Evolutionary conservation across 202 grass and related monocot genomes (phyloP).

Genomic region (Schoenoplectus tabernaemontani): DNA sequence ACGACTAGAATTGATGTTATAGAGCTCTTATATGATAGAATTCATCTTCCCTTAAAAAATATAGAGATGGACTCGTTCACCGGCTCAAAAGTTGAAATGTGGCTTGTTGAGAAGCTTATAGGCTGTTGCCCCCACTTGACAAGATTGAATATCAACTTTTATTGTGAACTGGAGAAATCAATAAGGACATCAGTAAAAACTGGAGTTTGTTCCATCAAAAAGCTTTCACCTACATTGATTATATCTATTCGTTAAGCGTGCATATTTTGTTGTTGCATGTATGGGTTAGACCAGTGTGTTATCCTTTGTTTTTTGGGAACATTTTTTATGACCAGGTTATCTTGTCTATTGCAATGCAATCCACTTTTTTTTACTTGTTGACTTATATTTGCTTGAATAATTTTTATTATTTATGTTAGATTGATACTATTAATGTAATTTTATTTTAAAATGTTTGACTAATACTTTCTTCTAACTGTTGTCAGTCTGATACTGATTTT

Average conservation of each 20-base stretch:
- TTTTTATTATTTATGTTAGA: background rate
- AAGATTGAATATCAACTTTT: background rate
- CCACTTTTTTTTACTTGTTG: background rate
- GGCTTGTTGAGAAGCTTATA: background rate
- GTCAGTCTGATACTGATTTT: background rate
- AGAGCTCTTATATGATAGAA: background rate
- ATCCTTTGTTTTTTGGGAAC: background rate
- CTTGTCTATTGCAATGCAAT: background rate
- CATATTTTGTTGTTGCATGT: too few species aligned
- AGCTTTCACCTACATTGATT: background rate
- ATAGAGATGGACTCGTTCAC: constrained; percentile 17
- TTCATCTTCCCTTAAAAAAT: background rate
- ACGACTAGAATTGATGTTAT: background rate
- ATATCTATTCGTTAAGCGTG: background rate
- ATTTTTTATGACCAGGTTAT: background rate
- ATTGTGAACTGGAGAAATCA: background rate
- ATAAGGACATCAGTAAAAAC: background rate
- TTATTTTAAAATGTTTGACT: background rate
- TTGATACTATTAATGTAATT: background rate
- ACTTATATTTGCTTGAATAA: background rate
- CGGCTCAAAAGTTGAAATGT: constrained; percentile 1
- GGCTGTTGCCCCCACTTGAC: background rate
- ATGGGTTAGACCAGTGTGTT: background rate
- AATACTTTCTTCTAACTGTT: background rate
- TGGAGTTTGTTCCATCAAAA: background rate